Evolutionary conservation across 2,329 filamentous ascomycete genomes (phyloP), one percentile per base, ranked within the genome.

Genomic region (Alternaria arbusti): DNA sequence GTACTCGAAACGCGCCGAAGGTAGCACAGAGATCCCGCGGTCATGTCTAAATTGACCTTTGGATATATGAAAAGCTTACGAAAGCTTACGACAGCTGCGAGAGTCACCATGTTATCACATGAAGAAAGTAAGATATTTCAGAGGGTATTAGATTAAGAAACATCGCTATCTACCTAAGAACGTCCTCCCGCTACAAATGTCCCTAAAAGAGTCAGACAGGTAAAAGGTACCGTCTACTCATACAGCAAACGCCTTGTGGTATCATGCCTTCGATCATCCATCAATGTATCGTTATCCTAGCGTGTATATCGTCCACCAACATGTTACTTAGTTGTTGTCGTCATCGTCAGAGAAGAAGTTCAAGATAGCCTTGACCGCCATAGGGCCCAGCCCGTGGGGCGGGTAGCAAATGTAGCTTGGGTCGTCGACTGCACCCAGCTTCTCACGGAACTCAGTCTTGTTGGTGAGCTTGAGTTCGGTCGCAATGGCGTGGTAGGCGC

Each of bases 391-490:
- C 8, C 94, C 94, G 74, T 94, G 90, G 61, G 91, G 90, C 44
- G 94, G 94, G 81, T 97, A 97, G 76, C 92, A 94, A 70, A 97
- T 93, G 80, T 93, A 97, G 26, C 95, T 89, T 51, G 91, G 89
- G 74, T 97, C 94, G 64, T 94, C 93, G 61, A 88, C 84, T 5
- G 92, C 92, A 57, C 94, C 94, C 78, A 97, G 88, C 86, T 97
- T 97, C 83, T 92, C 91, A 64, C 94, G 86, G 84, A 97, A 97
- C 78, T 94, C 93, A 57, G 88, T 90, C 87, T 97, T 97, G 76
- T 91, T 89, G 49, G 90, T 91, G 68, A 97, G 85, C 70, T 91
- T 91, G 70, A 97, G 88, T 78, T 94, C 93, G 73, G 91, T 91
- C 45, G 92, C 91, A 51, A 97, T 83, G 5, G 92, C 88, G 70